Base-by-base conservation (phyloP, 2,329 filamentous ascomycete genomes). In the Dryadomyces quercus-mongolicae region DNA sequence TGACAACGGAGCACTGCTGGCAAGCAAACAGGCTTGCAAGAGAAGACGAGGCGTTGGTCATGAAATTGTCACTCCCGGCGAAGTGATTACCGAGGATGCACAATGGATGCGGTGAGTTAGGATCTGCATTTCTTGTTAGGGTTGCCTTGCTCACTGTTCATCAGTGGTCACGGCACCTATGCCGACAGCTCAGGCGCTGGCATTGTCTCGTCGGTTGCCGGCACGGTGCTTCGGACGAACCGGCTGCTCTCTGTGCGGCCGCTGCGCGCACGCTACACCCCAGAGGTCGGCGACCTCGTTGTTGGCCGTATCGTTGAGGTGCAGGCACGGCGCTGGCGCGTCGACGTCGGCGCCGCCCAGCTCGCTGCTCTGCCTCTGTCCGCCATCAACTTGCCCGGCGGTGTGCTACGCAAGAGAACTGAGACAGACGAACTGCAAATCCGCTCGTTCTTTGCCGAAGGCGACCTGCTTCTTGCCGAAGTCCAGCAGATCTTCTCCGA, bases 381-480 rank as follows among this genome's bases (percentile, higher is more conserved):
- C 53, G 86, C 86, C 57, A 97, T 98, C 70, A 98, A 98, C 67
- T 74, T 98, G 2, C 93, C 93, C 0, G 93, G 93, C 55, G 93
- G 93, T 38, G 95, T 95, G 60, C 75, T 96, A 63, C 82, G 93
- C 56, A 87, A 92, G 66, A 79, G 93, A 60, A 98, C 93, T 31
- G 91, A 92, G 64, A 94, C 93, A 16, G 93, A 98, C 68, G 93
- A 97, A 73, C 77, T 98, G 63, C 93, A 97, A 70, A 97, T 98
- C 69, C 82, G 93, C 51, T 88, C 84, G n/a, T 98, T 96, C 70
- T 97, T 98, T 72, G 84, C 86, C 54, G 93, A 98, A 70, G 93
- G 93, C 13, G 93, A 98, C 67, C 72, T 98, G 52, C 74, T 98
- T 16, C 88, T 97, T 18, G 93, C 93, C 1, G 93, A 98, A 71